A percentile compares a stretch with the other conserved stretches of the same genome.
Evolutionary conservation across 1,284 basidiomycete genomes (phyloP).

Genomic region (Phylloporus sp.): DNA sequence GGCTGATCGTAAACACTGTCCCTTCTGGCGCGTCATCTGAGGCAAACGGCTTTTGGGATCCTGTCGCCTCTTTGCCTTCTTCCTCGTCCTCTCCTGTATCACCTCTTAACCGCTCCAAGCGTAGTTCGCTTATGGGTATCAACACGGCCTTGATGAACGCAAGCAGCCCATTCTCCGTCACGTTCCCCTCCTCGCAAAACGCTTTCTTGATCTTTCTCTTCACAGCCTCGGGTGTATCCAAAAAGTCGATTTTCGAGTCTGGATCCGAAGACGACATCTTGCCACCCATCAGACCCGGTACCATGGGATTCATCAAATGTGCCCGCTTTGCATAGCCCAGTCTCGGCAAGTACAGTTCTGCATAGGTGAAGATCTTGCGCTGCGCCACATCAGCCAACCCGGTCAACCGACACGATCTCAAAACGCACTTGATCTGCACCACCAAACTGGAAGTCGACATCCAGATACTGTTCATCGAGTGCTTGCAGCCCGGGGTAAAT

Average conservation of each 20-base stretch:
- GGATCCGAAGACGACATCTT: constrained; percentile 99
- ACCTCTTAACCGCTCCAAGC: constrained; percentile 63
- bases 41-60: constrained; percentile 65
- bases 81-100: constrained; percentile 48
- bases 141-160: constrained; percentile 90
- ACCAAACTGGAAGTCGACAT: constrained; percentile 97
- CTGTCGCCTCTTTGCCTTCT: constrained; percentile 49
- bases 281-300: constrained; percentile 92
- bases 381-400: constrained; percentile 42
- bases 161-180: constrained; percentile 90
- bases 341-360: constrained; percentile 92
- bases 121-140: constrained; percentile 86
- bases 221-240: constrained; percentile 86
- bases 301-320: constrained; percentile 99
- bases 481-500: constrained; percentile 98
- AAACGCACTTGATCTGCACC: constrained; percentile 89
- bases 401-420: neutral
- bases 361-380: constrained; percentile 99
- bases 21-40: constrained; percentile 78
- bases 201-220: constrained; percentile 92
- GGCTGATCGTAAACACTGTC: constrained; percentile 82
- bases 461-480: constrained; percentile 96
- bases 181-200: constrained; percentile 94
- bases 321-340: constrained; percentile 95
- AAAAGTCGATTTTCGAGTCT: constrained; percentile 97